Conservation (phyloP, 208 protist genomes). For the Trypanosoma caninum region DNA sequence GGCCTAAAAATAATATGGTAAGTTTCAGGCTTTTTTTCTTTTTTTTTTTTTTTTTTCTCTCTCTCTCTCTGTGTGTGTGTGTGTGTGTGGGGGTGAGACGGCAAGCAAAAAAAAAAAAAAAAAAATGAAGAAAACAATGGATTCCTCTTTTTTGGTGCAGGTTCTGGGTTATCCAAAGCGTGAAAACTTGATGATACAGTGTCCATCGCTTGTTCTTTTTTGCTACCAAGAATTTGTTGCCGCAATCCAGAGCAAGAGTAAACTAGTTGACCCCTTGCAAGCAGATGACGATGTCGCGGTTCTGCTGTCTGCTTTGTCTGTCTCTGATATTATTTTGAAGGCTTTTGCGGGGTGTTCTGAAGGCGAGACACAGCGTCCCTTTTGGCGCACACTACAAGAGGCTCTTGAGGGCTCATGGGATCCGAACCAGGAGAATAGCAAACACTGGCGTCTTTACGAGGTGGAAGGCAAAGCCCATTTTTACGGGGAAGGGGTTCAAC, state of each 20-base stretch:
- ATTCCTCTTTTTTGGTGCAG: conserved; percentile 39
- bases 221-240: conserved; percentile 64
- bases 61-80: background rate
- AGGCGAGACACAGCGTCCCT: conserved; percentile 3
- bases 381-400: conserved; percentile 43
- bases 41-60: background rate
- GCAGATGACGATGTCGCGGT: conserved; percentile 43
- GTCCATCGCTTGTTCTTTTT: conserved; percentile 63
- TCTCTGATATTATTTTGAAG: conserved; percentile 16
- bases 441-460: conserved; percentile 26
- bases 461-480: conserved; percentile 39
- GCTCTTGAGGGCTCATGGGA: conserved; percentile 47
- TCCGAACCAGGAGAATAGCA: conserved; percentile 5
- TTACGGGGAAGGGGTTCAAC: conserved; percentile 9
- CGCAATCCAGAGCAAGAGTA: conserved; percentile 24
- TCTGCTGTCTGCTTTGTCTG: conserved; percentile 26
- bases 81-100: background rate
- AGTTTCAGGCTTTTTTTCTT: too few relatives aligned
- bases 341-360: conserved; percentile 23
- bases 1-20: too few relatives aligned
- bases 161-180: conserved; percentile 49
- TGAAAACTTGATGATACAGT: conserved; percentile 51
- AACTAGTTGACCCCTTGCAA: conserved; percentile 38
- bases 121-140: conserved; percentile 6
- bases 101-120: background rate